Evolutionary conservation across 139 green algal species (phyloP), one percentile per base, ranked within the genome.

Genomic region (Chlorella sp.): DNA sequence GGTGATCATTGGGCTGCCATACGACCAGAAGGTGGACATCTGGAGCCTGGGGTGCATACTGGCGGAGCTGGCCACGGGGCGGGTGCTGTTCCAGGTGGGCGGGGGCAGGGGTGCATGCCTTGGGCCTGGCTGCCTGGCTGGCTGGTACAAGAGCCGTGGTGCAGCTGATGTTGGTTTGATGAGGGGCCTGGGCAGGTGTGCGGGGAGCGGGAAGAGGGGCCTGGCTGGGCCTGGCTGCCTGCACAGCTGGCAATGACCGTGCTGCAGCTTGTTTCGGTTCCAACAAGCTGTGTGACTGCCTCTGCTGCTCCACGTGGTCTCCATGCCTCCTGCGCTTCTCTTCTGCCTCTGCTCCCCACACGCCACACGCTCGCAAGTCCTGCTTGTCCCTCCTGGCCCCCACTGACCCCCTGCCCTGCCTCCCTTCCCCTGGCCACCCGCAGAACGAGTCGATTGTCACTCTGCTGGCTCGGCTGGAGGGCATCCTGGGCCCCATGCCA

Each of bases 1-100:
- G 91, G 93, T 99, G 71, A 98, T 99, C 86, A 86, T 99, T 78
- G 98, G 97, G 11, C 89, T 98, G 86, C 92, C 95, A 16, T 99
- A 99, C 86, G 94, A 95, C 80, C 92, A 95, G 76, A 97, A 97
- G 83, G 95, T 99, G 34, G 98, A 99, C 91, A 89, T 99, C 7
- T 99, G 98, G 98, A 97, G 92, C 36, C 90, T 99, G 60, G 98
- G 98, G 1, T 99, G 97, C 93, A 98, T 99, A 87, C 88, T 99
- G 19, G 97, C 97, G 26, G 98, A 99, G 95, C 96, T 99, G 68
- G 94, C 95, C 32, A 96, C 93, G 5, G 97, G 98, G n/a, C 94
- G 90, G 73, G 96, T 98, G 39, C 93, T 99, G 39, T 96, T 99
- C 79, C 96, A 97, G 96, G 96, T 96, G 83, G 15, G 73, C 22